These are phyloP conservation scores for Phytophthora palmivora DNA, from an alignment of 352 stramenopile genomes.

Conservation along the genomic window DNA sequence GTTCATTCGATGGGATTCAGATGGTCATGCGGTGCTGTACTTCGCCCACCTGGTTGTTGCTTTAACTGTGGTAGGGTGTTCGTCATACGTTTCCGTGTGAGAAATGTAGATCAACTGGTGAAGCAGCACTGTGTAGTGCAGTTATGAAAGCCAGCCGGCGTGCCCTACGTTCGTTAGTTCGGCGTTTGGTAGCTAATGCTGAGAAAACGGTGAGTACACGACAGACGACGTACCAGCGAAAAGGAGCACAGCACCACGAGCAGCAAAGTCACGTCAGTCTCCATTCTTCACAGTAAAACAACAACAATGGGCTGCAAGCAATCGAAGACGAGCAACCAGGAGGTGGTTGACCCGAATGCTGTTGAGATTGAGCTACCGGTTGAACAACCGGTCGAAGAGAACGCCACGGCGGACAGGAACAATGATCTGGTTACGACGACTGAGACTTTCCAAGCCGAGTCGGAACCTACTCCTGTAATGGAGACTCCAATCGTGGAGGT, in stretches of 20 bases:
- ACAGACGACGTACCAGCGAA: constrained; percentile 2
- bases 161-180: constrained; percentile 9
- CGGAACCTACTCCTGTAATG: constrained; percentile 18
- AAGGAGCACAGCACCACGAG: constrained; percentile 2
- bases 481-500: constrained; percentile 24
- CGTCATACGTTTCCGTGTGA: constrained; percentile 23
- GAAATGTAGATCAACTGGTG: constrained; percentile 29
- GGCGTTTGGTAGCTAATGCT: neutral
- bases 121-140: neutral
- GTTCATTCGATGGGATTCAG: constrained; percentile 9
- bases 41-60: constrained; percentile 2
- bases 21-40: constrained; percentile 11
- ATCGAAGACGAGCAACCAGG: constrained; percentile 59
- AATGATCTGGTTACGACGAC: neutral
- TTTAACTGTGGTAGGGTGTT: constrained; percentile 10
- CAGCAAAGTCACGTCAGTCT: constrained; percentile 18
- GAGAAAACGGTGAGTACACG: constrained; percentile 14
- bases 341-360: constrained; percentile 40
- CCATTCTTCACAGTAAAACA: constrained; percentile 16
- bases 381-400: neutral
- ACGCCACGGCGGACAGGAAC: neutral
- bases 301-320: constrained; percentile 67
- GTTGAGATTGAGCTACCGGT: neutral
- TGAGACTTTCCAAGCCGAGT: constrained; percentile 16
- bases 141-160: constrained; percentile 5